Evolutionary conservation across 345 rosid species (phyloP).

Genomic region (Rubroshorea leprosula): DNA sequence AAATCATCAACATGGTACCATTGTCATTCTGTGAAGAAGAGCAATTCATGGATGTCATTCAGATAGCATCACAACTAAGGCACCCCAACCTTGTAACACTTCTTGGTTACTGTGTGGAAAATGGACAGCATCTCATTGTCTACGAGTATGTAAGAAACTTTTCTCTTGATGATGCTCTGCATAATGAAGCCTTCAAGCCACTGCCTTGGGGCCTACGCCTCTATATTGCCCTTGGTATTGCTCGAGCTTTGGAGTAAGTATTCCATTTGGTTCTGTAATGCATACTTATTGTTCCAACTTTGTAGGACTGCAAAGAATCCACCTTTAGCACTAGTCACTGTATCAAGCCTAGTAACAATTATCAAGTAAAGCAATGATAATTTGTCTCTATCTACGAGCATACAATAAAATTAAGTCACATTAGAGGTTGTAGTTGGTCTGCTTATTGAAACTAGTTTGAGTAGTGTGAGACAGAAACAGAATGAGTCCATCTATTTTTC

Average conservation of each 20-base stretch:
- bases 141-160: conserved; percentile 66
- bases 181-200: conserved; percentile 49
- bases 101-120: conserved; percentile 76
- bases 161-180: conserved; percentile 67
- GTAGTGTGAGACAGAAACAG: conserved; percentile 1
- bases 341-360: too few species aligned
- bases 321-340: too few species aligned
- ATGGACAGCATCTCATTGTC: conserved; percentile 72
- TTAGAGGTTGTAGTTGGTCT: neutral
- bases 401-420: neutral
- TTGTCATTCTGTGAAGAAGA: conserved; percentile 82
- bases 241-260: conserved; percentile 76
- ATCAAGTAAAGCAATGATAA: neutral
- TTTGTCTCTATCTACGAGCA: neutral
- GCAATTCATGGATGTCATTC: conserved; percentile 58
- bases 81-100: conserved; percentile 80
- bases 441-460: conserved; percentile 4
- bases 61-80: conserved; percentile 54
- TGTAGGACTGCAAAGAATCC: conserved; percentile 8
- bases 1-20: conserved; percentile 57
- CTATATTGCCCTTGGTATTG: conserved; percentile 68
- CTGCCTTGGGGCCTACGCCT: conserved; percentile 77
- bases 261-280: conserved; percentile 7
- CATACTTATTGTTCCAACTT: neutral
- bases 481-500: neutral